These are phyloP conservation scores for Aspergillus sp. DNA, from an alignment of 2,329 filamentous ascomycete species.

Conservation along the genomic window DNA sequence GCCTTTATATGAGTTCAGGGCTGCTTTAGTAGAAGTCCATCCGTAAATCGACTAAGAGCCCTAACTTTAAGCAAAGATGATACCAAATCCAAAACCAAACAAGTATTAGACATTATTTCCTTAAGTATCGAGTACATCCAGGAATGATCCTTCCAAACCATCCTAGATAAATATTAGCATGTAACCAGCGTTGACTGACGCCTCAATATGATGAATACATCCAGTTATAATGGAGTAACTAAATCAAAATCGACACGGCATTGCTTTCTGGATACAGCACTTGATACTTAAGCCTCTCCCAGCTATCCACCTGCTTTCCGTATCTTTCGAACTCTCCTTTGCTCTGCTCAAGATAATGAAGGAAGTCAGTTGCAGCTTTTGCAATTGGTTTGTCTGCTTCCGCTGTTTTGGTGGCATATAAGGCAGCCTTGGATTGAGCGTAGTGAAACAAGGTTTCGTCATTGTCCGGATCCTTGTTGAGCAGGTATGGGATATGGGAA, in stretches of 20 bases:
- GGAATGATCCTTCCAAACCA: no score
- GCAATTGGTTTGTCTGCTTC: neutral
- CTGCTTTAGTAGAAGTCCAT: no score
- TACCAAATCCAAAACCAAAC: no score
- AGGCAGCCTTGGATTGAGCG: neutral
- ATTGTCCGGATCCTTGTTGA: neutral
- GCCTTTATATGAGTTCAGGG: no score
- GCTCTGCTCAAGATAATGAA: neutral
- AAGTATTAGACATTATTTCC: no score
- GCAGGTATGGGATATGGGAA: neutral
- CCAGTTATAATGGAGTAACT: neutral
- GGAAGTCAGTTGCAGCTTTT: neutral
- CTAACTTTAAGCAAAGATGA: no score
- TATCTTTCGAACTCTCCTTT: neutral
- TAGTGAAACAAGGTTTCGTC: neutral
- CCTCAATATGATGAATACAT: neutral
- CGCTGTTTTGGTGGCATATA: neutral
- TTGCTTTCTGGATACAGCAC: neutral
- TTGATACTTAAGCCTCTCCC: neutral
- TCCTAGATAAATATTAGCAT: no score
- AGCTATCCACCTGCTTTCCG: neutral
- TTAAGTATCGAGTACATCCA: no score
- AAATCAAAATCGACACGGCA: neutral
- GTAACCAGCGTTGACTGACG: no score
- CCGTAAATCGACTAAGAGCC: no score